phyloP scores from a whole-genome alignment of 495 filamentous ascomycete species.

The Neurospora intermedia region DNA sequence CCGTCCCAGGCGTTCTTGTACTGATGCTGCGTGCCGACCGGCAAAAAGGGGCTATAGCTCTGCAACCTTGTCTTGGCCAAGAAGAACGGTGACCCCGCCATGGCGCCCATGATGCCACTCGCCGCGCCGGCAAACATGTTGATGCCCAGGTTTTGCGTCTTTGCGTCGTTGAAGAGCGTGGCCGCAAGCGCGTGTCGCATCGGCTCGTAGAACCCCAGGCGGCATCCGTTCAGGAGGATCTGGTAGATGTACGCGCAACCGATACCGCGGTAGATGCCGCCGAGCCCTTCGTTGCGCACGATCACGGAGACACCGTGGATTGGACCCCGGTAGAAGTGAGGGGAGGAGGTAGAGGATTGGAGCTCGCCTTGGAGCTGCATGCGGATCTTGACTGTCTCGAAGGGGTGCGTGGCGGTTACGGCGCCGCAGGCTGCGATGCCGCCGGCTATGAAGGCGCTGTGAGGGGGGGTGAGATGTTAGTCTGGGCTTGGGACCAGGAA shows the following conservation, averaged over 20 bases:
- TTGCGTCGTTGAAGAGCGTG: constrained; percentile 56
- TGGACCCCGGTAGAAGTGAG: constrained; percentile 83
- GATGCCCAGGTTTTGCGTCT: constrained; percentile 69
- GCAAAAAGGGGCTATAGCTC: constrained; percentile 86
- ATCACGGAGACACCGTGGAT: constrained; percentile 88
- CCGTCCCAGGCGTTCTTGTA: constrained; percentile 84
- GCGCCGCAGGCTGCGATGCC: constrained; percentile 95
- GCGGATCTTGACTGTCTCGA: constrained; percentile 98
- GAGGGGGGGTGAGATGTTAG: constrained; percentile 7
- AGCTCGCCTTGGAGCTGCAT: constrained; percentile 96
- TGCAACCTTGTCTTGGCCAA: constrained; percentile 96
- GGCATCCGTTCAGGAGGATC: constrained; percentile 90
- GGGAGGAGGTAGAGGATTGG: constrained; percentile 70
- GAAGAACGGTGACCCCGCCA: constrained; percentile 90
- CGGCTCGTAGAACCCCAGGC: constrained; percentile 95
- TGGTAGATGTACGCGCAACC: constrained; percentile 96
- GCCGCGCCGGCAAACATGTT: constrained; percentile 88
- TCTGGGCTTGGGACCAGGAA: constrained; percentile 1
- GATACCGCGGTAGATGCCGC: constrained; percentile 80
- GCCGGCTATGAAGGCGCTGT: constrained; percentile 74
- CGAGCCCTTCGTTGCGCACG: constrained; percentile 77
- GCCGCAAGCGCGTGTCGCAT: constrained; percentile 58
- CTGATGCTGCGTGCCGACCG: constrained; percentile 89
- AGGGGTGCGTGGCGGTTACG: constrained; percentile 94
- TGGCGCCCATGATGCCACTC: constrained; percentile 82